Evolutionary conservation across 129 eudicot species (phyloP).

Genomic region (Ambrosia artemisiifolia): DNA sequence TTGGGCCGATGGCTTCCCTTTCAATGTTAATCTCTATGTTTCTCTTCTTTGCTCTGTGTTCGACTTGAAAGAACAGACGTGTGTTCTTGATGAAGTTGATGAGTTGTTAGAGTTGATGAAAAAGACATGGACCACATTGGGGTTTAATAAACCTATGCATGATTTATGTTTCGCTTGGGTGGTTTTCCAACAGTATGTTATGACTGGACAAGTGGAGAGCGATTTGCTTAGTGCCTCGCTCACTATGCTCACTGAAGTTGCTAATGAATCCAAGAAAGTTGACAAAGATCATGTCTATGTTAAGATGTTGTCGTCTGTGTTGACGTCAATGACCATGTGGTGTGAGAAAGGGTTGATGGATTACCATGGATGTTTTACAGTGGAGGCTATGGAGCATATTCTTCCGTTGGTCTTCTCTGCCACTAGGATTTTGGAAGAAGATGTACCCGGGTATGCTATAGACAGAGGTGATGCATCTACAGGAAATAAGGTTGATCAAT

Average conservation of each 20-base stretch:
- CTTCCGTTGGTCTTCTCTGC: conserved; percentile 62
- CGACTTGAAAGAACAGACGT: conserved; percentile 63
- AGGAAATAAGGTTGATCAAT: conserved; percentile 69
- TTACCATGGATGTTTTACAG: conserved; percentile 51
- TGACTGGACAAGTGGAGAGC: conserved; percentile 63
- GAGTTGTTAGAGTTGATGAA: conserved; percentile 82
- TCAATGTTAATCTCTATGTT: conserved; percentile 63
- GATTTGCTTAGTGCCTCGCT: conserved; percentile 72
- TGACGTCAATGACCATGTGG: conserved; percentile 60
- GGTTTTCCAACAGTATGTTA: conserved; percentile 58
- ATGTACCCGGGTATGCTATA: conserved; percentile 34
- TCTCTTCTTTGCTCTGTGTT: conserved; percentile 59
- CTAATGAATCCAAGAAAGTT: conserved; percentile 66
- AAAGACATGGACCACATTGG: conserved; percentile 83
- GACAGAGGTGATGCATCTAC: conserved; percentile 40
- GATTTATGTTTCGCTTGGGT: conserved; percentile 89
- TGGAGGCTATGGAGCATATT: conserved; percentile 55
- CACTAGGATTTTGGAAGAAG: conserved; percentile 62
- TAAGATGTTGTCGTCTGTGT: conserved; percentile 47
- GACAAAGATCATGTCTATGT: conserved; percentile 58
- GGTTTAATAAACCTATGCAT: conserved; percentile 59
- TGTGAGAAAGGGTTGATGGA: conserved; percentile 58
- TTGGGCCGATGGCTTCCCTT: conserved; percentile 94
- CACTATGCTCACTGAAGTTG: conserved; percentile 76
- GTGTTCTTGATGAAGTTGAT: conserved; percentile 80